Conservation (phyloP, 768 basidiomycete genomes). For the Boletus rubescentipes region DNA sequence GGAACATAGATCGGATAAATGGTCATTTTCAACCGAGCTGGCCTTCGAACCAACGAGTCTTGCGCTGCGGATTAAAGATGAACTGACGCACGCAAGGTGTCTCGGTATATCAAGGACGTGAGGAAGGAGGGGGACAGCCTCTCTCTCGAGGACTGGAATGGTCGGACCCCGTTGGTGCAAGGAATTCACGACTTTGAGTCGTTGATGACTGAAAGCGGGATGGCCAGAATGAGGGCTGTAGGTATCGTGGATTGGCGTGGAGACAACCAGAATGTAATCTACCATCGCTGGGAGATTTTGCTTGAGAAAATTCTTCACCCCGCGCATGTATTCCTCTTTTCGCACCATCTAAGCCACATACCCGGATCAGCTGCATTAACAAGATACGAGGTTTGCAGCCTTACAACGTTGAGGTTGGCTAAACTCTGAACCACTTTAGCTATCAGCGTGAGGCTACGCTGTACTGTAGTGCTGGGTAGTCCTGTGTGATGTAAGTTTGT, state of each 20-base stretch:
- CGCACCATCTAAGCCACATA: constrained; percentile 47
- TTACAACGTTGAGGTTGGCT: constrained; percentile 77
- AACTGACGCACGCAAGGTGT: constrained; percentile 73
- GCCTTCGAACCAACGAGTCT: constrained; percentile 43
- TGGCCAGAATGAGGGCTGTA: constrained; percentile 28
- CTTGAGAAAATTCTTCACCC: constrained; percentile 70
- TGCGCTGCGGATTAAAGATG: constrained; percentile 66
- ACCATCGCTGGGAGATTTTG: constrained; percentile 68
- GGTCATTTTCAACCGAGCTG: constrained; percentile 31
- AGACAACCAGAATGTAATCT: constrained; percentile 75
- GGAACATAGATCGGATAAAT: constrained; percentile 55
- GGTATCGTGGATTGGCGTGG: constrained; percentile 44
- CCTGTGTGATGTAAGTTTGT: constrained; percentile 43
- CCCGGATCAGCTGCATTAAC: constrained; percentile 1
- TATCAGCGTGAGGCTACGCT: constrained; percentile 79
- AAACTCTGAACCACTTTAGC: constrained; percentile 89
- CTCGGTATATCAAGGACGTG: constrained; percentile 76
- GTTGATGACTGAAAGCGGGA: constrained; percentile 45
- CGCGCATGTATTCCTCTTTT: constrained; percentile 82
- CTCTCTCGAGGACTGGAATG: constrained; percentile 60
- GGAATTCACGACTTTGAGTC: constrained; percentile 51
- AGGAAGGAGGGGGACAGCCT: constrained; percentile 71
- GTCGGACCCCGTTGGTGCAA: constrained; percentile 55
- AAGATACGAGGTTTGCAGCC: constrained; percentile 23
- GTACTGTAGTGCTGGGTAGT: constrained; percentile 61